Evolutionary conservation across 441 rosid genomes (phyloP).

Genomic region (Eruca vesicaria): DNA sequence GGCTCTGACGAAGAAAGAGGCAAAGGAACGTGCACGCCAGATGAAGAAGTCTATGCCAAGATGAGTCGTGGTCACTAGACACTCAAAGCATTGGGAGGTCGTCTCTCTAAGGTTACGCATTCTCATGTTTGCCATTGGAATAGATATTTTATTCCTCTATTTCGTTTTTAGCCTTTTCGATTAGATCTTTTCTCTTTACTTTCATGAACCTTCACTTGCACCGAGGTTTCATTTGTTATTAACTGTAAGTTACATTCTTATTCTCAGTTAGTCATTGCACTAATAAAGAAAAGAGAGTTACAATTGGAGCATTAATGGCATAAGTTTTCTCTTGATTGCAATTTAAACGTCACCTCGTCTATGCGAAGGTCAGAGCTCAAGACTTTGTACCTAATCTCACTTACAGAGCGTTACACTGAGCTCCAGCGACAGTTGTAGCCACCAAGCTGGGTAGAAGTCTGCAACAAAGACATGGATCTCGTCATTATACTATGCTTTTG

Average conservation of each 20-base stretch:
- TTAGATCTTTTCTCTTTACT: constrained; percentile 4
- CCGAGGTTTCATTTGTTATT: neutral
- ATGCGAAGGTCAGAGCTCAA: neutral
- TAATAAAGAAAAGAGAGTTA: neutral
- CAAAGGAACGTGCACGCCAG: constrained; percentile 87
- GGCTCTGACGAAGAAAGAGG: constrained; percentile 81
- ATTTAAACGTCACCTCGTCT: neutral
- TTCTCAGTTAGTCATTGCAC: neutral
- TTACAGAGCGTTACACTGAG: neutral
- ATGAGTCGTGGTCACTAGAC: constrained; percentile 75
- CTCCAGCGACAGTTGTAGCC: constrained; percentile 10
- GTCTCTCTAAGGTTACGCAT: neutral
- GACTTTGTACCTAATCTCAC: neutral
- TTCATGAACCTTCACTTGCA: constrained; percentile 11
- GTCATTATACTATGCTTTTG: no score
- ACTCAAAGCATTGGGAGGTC: constrained; percentile 5
- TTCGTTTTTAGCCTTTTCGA: neutral
- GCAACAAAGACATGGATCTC: no score
- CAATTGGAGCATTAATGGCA: neutral
- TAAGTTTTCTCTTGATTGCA: neutral
- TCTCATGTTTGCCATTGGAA: constrained; percentile 13
- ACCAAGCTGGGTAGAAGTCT: constrained; percentile 24
- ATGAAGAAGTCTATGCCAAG: constrained; percentile 86
- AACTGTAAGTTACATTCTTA: neutral
- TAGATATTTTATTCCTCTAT: constrained; percentile 5